Evolutionary conservation across 768 basidiomycete species (phyloP).

Genomic region (Leccinum sublutescens): DNA sequence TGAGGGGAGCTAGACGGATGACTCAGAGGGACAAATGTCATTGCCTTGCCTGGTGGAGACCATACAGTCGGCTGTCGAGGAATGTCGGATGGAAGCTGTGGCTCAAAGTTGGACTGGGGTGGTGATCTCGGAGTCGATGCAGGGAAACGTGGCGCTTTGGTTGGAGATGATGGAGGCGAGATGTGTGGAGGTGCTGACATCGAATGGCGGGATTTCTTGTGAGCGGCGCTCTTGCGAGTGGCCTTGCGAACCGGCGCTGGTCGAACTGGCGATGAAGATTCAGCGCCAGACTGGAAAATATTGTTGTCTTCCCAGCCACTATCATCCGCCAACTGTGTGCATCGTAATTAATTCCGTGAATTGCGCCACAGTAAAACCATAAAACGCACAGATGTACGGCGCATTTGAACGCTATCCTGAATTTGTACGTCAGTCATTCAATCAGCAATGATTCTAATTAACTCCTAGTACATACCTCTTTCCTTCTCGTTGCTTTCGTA

Average conservation of each 20-base stretch:
- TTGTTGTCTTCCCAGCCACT: slow-evolving; percentile 93
- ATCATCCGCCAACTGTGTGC: slow-evolving; percentile 47
- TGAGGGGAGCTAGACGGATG: slow-evolving; percentile 20
- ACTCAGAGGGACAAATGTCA: slow-evolving; percentile 13
- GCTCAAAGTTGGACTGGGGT: slow-evolving; percentile 56
- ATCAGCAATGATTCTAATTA: background rate
- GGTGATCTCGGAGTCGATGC: slow-evolving; percentile 37
- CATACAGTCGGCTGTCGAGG: slow-evolving; percentile 30
- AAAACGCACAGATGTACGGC: slow-evolving; percentile 53
- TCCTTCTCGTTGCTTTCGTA: slow-evolving; percentile 61
- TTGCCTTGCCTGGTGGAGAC: slow-evolving; percentile 15
- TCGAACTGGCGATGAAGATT: slow-evolving; percentile 76
- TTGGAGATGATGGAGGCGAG: slow-evolving; percentile 43
- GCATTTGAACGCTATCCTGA: slow-evolving; percentile 48
- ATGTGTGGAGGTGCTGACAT: slow-evolving; percentile 67
- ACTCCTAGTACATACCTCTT: slow-evolving; percentile 45
- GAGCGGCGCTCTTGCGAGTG: slow-evolving; percentile 37
- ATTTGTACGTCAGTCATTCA: slow-evolving; percentile 29
- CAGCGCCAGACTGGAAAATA: slow-evolving; percentile 86
- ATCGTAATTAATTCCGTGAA: slow-evolving; percentile 6
- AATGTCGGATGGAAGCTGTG: slow-evolving; percentile 43
- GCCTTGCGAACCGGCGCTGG: slow-evolving; percentile 54
- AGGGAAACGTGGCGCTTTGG: slow-evolving; percentile 27
- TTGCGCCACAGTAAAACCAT: slow-evolving; percentile 12
- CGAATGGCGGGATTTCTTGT: slow-evolving; percentile 63